A percentile compares a stretch with the other conserved stretches of the same genome.
Conservation (phyloP, 2,329 filamentous ascomycete genomes). For the Epichloe uncinata region DNA sequence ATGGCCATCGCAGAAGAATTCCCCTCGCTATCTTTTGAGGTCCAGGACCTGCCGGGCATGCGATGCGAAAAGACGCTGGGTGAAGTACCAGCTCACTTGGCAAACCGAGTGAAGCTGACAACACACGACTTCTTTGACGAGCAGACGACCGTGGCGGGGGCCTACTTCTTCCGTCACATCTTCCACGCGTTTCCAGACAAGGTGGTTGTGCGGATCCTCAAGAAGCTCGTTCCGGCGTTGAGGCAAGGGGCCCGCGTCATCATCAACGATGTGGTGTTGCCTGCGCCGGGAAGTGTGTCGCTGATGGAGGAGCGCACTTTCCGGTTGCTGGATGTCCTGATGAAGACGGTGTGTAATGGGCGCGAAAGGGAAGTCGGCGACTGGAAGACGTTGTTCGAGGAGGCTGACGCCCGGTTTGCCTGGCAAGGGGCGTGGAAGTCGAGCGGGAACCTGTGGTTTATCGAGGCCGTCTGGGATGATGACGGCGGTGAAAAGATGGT, state of each 20-base stretch:
- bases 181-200: constrained; percentile 43
- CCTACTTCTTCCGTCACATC: constrained; percentile 42
- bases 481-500: constrained; percentile 8
- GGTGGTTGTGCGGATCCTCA: constrained; percentile 28
- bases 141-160: constrained; percentile 33
- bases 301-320: constrained; percentile 25
- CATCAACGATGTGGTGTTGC: constrained; percentile 24
- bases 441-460: constrained; percentile 20
- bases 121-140: constrained; percentile 39
- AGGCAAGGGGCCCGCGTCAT: constrained; percentile 32
- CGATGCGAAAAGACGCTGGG: constrained; percentile 21
- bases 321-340: constrained; percentile 30
- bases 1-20: constrained; percentile 12
- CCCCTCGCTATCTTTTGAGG: constrained; percentile 26
- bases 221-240: constrained; percentile 33
- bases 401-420: constrained; percentile 24
- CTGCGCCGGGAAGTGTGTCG: constrained; percentile 17
- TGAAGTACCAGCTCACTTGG: constrained; percentile 18
- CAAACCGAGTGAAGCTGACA: constrained; percentile 22
- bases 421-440: constrained; percentile 18
- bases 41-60: constrained; percentile 33
- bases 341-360: constrained; percentile 33
- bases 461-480: constrained; percentile 22
- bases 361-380: constrained; percentile 30
- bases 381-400: constrained; percentile 27